Evolutionary conservation across 2,329 filamentous ascomycete species (phyloP).

Genomic region (Byssochlamys sp.): DNA sequence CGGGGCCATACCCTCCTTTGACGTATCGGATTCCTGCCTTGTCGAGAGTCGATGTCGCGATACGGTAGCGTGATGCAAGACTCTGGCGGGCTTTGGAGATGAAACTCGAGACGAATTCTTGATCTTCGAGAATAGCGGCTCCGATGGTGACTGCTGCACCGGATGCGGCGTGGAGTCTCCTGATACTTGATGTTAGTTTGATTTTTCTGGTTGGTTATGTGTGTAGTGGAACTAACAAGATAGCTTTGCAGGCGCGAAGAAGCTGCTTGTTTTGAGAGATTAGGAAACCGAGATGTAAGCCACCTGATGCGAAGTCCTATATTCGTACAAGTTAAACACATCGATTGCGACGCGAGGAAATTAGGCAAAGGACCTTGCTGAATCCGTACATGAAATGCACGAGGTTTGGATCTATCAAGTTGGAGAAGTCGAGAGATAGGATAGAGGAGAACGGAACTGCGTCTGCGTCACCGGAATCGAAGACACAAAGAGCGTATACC

Average conservation of each 20-base stretch:
- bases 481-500: constrained; percentile 47
- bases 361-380: constrained; percentile 26
- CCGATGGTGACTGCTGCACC: constrained; percentile 20
- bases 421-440: constrained; percentile 33
- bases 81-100: constrained; percentile 13
- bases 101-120: constrained; percentile 26
- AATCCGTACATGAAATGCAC: constrained; percentile 43
- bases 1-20: constrained; percentile 16
- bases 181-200: constrained; percentile 1
- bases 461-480: constrained; percentile 26
- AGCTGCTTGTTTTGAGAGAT: constrained; percentile 17
- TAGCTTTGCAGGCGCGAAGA: constrained; percentile 17
- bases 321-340: not conserved
- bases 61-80: constrained; percentile 17
- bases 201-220: not conserved
- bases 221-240: constrained; percentile 9
- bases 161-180: constrained; percentile 19
- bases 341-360: constrained; percentile 18
- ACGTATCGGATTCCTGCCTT: constrained; percentile 30
- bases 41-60: constrained; percentile 25
- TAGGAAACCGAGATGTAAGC: constrained; percentile 20
- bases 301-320: constrained; percentile 23
- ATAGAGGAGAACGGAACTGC: constrained; percentile 37
- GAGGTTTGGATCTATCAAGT: constrained; percentile 36
- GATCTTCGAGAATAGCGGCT: constrained; percentile 21